These are phyloP conservation scores for Pseudocercospora fuligena DNA, from an alignment of 2,329 filamentous ascomycete species.

Conservation along the genomic window DNA sequence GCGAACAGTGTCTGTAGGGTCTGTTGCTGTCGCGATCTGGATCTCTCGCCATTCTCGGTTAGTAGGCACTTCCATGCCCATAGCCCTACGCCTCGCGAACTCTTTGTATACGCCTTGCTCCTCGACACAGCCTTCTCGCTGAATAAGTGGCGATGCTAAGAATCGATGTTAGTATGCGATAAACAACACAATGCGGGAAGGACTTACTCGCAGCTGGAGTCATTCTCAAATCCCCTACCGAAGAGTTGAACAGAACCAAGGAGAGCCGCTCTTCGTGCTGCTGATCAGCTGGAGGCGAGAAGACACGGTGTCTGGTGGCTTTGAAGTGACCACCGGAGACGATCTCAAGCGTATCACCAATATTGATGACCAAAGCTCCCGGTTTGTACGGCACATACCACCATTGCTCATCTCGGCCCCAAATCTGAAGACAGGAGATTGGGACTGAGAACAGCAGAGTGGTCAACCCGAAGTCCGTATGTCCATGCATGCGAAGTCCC, in stretches of 20 bases:
- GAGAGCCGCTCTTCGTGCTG: conserved; percentile 46
- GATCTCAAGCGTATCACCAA: conserved; percentile 45
- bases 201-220: conserved; percentile 42
- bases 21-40: conserved; percentile 42
- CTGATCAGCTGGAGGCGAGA: conserved; percentile 54
- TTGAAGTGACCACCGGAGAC: conserved; percentile 51
- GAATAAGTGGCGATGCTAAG: conserved; percentile 43
- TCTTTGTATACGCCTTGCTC: conserved; percentile 52
- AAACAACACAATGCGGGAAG: too few relatives aligned
- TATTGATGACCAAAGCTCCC: conserved; percentile 45
- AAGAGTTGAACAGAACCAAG: conserved; percentile 46
- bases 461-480: conserved; percentile 48
- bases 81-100: conserved; percentile 49
- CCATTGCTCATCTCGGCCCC: conserved; percentile 44
- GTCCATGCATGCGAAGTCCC: conserved; percentile 43
- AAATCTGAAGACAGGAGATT: conserved; percentile 46
- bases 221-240: conserved; percentile 52
- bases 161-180: too few relatives aligned
- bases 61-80: conserved; percentile 51
- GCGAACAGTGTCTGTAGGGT: too few relatives aligned
- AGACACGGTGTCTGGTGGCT: conserved; percentile 55
- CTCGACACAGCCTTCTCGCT: conserved; percentile 50
- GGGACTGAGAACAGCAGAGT: conserved; percentile 48
- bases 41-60: conserved; percentile 57
- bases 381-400: conserved; percentile 45